Evolutionary conservation across 176 grass and related monocot genomes (phyloP).

Genomic region (maize (Zea mays)): Zm-B73-REFERENCE-NAM-5.0 NC_050098.1:212426001-212426500

Average conservation of each 20-base stretch:
- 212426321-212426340: neutral
- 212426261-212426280: conserved; percentile 91
- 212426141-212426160: neutral
- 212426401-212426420: conserved; percentile 10
- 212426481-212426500: no score
- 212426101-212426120: conserved; percentile 13
- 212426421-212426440: neutral
- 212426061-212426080: conserved; percentile 95
- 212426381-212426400: neutral
- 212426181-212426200: conserved; percentile 30
- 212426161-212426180: conserved; percentile 10
- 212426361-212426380: neutral
- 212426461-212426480: no score
- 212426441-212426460: no score
- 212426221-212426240: conserved; percentile 99
- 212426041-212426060: conserved; percentile 98
- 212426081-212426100: conserved; percentile 24
- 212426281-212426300: conserved; percentile 46
- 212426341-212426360: neutral
- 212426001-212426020: conserved; percentile 71
- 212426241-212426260: conserved; percentile 99
- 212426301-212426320: conserved; percentile 11
- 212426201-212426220: conserved; percentile 98
- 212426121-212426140: neutral
- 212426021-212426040: conserved; percentile 98